Percentiles rank a stretch among this genome's conserved stretches.
phyloP scores from a whole-genome alignment of 169 alveolate species.

The Fabrea salina region DNA sequence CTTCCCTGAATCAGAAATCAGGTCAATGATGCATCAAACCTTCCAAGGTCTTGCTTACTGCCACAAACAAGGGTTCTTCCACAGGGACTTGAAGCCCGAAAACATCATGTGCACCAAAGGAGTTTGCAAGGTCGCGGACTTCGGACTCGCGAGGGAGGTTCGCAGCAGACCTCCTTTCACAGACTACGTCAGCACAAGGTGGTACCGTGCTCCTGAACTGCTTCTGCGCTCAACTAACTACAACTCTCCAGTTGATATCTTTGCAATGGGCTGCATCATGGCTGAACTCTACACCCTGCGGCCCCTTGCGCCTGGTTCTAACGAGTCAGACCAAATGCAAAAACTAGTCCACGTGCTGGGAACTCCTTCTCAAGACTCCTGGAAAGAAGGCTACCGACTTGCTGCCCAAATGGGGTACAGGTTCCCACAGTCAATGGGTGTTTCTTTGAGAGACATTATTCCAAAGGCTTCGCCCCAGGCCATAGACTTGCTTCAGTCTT shows the following conservation, averaged over 20 bases:
- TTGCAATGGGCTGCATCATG: conserved; percentile 87
- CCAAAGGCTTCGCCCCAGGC: conserved; percentile 77
- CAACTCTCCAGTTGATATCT: conserved; percentile 83
- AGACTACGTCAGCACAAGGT: conserved; percentile 91
- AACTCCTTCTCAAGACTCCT: conserved; percentile 73
- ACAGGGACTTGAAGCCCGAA: conserved; percentile 88
- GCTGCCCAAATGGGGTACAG: conserved; percentile 64
- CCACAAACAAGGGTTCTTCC: conserved; percentile 87
- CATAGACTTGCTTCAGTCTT: conserved; percentile 57
- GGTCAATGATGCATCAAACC: conserved; percentile 65
- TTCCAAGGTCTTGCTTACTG: conserved; percentile 72
- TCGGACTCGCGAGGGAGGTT: conserved; percentile 91
- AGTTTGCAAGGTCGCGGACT: conserved; percentile 89
- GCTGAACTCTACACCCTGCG: conserved; percentile 81
- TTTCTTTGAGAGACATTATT: conserved; percentile 55
- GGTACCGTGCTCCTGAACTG: conserved; percentile 88
- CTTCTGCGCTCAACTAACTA: conserved; percentile 76
- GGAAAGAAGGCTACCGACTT: conserved; percentile 70
- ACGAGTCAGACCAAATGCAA: conserved; percentile 76
- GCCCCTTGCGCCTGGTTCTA: conserved; percentile 85
- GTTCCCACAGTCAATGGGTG: conserved; percentile 61
- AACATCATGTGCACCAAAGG: conserved; percentile 75
- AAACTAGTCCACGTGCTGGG: conserved; percentile 83
- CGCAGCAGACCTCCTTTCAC: conserved; percentile 91
- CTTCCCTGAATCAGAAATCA: conserved; percentile 61